phyloP scores from a whole-genome alignment of 805 yeast species.

The Wickerhamomyces rabaulensis region DNA sequence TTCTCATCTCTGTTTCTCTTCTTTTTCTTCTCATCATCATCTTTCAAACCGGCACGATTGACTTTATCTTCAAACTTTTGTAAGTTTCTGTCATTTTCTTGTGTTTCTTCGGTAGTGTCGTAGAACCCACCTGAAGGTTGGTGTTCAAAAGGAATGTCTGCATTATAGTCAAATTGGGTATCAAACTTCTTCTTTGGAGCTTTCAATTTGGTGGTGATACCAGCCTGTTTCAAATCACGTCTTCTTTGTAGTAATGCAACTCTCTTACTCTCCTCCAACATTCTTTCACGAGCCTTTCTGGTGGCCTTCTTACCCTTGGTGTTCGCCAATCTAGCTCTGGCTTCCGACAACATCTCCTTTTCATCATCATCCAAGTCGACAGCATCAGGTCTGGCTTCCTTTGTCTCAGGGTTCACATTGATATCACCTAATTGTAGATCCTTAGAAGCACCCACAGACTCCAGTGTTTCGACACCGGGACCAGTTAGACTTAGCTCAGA shows the following conservation, averaged over 20 bases:
- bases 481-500: slow-evolving; percentile 39
- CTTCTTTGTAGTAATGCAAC: slow-evolving; percentile 74
- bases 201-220: slow-evolving; percentile 47
- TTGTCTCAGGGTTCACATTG: slow-evolving; percentile 70
- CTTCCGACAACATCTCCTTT: slow-evolving; percentile 90
- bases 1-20: slow-evolving; percentile 21
- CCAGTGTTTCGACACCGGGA: slow-evolving; percentile 44
- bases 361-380: slow-evolving; percentile 83
- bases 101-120: slow-evolving; percentile 58
- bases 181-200: slow-evolving; percentile 47
- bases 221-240: slow-evolving; percentile 78
- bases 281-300: slow-evolving; percentile 78
- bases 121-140: slow-evolving; percentile 63
- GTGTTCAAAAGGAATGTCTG: slow-evolving; percentile 76
- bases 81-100: slow-evolving; percentile 32
- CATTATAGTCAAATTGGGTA: slow-evolving; percentile 74
- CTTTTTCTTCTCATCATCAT: slow-evolving; percentile 28
- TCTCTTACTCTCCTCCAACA: slow-evolving; percentile 72
- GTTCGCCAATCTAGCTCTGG: slow-evolving; percentile 83
- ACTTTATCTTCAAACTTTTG: slow-evolving; percentile 40
- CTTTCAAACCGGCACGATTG: slow-evolving; percentile 37
- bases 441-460: slow-evolving; percentile 32
- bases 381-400: slow-evolving; percentile 77
- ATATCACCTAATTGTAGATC: slow-evolving; percentile 45
- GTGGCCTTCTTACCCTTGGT: slow-evolving; percentile 95